These are phyloP conservation scores for Hypoxylon cercidicola DNA, from an alignment of 495 filamentous ascomycete genomes.

Conservation along the genomic window DNA sequence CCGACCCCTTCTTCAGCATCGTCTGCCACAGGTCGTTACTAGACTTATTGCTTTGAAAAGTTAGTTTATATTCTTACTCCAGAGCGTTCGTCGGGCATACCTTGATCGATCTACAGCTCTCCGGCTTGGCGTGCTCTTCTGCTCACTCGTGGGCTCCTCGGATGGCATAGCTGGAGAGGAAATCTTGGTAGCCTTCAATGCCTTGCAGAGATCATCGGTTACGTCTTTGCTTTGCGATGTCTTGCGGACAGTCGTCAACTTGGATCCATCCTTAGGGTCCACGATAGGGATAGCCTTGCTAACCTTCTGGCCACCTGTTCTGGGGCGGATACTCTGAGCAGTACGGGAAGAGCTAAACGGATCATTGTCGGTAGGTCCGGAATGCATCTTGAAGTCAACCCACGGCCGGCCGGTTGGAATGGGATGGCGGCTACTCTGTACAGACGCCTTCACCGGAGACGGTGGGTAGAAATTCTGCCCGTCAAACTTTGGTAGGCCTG, in stretches of 20 bases:
- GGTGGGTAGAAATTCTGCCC: constrained; percentile 67
- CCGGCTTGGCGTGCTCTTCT: constrained; percentile 14
- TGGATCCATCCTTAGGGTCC: constrained; percentile 31
- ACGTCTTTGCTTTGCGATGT: neutral
- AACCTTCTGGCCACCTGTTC: constrained; percentile 34
- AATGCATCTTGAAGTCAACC: constrained; percentile 30
- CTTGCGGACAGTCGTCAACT: too few relatives aligned
- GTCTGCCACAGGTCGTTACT: constrained; percentile 52
- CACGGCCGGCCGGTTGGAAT: constrained; percentile 20
- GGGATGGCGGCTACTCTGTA: constrained; percentile 1
- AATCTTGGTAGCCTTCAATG: constrained; percentile 3
- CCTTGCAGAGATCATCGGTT: constrained; percentile 6
- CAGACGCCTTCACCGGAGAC: constrained; percentile 55
- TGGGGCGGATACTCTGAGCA: constrained; percentile 31
- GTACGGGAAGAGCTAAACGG: constrained; percentile 51
- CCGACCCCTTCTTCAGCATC: constrained; percentile 55
- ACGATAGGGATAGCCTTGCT: constrained; percentile 49
- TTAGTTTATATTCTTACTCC: constrained; percentile 13
- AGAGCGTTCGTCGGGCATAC: constrained; percentile 20
- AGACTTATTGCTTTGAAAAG: constrained; percentile 38
- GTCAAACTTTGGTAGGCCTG: constrained; percentile 65
- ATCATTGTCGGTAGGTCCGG: constrained; percentile 43
- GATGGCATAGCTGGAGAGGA: constrained; percentile 9
- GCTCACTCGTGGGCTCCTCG: constrained; percentile 1
- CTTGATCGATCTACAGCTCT: constrained; percentile 43